Conservation (phyloP, 148 eudicot species). For the Nepenthes mirabilis region DNA sequence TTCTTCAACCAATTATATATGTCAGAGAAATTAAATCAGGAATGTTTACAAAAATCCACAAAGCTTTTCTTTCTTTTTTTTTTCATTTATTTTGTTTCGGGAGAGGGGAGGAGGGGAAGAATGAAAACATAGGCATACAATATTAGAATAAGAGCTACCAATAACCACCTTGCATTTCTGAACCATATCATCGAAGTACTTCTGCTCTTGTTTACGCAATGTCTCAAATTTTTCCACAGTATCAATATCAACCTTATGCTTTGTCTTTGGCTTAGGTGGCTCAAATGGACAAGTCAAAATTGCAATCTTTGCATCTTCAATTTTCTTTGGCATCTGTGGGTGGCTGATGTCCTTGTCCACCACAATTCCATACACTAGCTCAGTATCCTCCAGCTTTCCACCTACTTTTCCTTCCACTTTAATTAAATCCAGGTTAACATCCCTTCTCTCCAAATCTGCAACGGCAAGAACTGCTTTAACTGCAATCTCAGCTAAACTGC, state of each 20-base stretch:
- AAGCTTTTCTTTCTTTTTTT: no score
- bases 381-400: constrained; percentile 93
- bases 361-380: constrained; percentile 78
- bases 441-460: constrained; percentile 94
- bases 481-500: constrained; percentile 91
- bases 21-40: no score
- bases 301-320: constrained; percentile 82
- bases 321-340: constrained; percentile 96
- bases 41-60: no score
- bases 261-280: constrained; percentile 99
- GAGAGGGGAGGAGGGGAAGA: no score
- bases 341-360: constrained; percentile 99
- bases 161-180: constrained; percentile 72
- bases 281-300: constrained; percentile 96
- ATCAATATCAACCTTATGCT: constrained; percentile 99
- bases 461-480: constrained; percentile 93
- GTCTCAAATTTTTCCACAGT: constrained; percentile 93
- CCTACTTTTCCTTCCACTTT: constrained; percentile 98
- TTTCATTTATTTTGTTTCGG: no score
- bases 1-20: background rate
- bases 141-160: background rate
- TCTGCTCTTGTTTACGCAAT: constrained; percentile 75
- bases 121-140: background rate
- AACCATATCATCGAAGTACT: constrained; percentile 95
- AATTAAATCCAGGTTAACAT: constrained; percentile 87